Evolutionary conservation across 2,329 filamentous ascomycete species (phyloP).

Genomic region (Emericellopsis atlantica): DNA sequence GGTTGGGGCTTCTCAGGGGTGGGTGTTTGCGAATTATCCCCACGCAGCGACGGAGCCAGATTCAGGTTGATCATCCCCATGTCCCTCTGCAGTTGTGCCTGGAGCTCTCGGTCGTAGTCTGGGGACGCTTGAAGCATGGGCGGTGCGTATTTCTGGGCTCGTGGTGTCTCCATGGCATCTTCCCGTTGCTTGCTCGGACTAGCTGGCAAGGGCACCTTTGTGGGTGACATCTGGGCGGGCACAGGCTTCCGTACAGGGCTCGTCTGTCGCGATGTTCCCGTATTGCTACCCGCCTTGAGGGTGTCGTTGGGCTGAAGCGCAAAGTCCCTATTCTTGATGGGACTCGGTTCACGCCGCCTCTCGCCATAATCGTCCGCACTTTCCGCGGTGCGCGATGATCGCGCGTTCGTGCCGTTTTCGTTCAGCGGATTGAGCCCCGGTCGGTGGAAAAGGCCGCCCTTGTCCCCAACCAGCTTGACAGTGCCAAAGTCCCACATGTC

Average conservation of each 20-base stretch:
- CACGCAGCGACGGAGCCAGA: constrained; percentile 6
- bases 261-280: constrained; percentile 38
- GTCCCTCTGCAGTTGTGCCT: constrained; percentile 51
- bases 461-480: constrained; percentile 64
- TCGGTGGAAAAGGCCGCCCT: constrained; percentile 41
- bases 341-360: constrained; percentile 34
- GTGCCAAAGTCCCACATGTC: constrained; percentile 99
- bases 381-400: constrained; percentile 42
- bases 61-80: constrained; percentile 43
- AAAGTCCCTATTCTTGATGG: constrained; percentile 36
- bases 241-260: constrained; percentile 49
- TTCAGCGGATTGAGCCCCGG: constrained; percentile 60
- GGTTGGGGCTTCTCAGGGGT: constrained; percentile 16
- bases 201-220: constrained; percentile 46
- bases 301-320: constrained; percentile 35
- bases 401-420: constrained; percentile 67
- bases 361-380: constrained; percentile 38
- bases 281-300: constrained; percentile 33
- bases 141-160: constrained; percentile 31
- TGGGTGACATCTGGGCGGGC: constrained; percentile 31
- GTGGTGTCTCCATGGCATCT: constrained; percentile 29
- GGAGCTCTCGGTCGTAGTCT: constrained; percentile 48
- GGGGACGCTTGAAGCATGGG: constrained; percentile 35
- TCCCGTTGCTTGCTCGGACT: constrained; percentile 17
- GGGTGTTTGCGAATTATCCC: constrained; percentile 8